Percentiles rank a stretch among this genome's conserved stretches.
Evolutionary conservation across 768 basidiomycete genomes (phyloP).

Genomic region (Pholiota conissans): DNA sequence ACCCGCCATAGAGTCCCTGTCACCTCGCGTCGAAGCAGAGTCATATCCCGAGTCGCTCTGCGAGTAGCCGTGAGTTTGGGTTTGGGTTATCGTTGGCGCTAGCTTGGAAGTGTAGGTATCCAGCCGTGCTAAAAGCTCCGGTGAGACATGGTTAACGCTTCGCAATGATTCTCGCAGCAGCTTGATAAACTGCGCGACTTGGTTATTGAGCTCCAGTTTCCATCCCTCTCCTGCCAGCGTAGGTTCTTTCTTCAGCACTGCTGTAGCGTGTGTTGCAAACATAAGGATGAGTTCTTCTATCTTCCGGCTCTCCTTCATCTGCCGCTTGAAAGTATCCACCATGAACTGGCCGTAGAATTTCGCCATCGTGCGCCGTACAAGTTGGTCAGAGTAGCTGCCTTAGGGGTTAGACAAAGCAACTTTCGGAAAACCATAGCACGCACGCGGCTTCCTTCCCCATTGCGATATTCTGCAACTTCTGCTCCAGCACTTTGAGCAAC

Average conservation of each 20-base stretch:
- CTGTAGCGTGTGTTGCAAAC: conserved; percentile 91
- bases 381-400: conserved; percentile 82
- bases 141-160: conserved; percentile 72
- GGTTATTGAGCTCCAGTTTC: conserved; percentile 91
- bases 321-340: conserved; percentile 79
- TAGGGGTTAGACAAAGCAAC: not conserved
- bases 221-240: conserved; percentile 82
- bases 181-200: conserved; percentile 86
- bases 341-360: conserved; percentile 91
- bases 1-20: conserved; percentile 45
- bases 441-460: conserved; percentile 91
- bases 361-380: conserved; percentile 87
- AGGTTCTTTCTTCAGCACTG: conserved; percentile 87
- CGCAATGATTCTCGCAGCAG: conserved; percentile 81
- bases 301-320: conserved; percentile 95
- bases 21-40: conserved; percentile 56
- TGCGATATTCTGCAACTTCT: conserved; percentile 87
- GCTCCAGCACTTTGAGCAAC: conserved; percentile 86
- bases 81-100: conserved; percentile 51
- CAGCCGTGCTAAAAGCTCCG: conserved; percentile 78
- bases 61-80: conserved; percentile 11
- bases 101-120: conserved; percentile 85
- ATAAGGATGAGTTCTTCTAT: conserved; percentile 96
- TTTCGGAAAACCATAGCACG: conserved; percentile 33
- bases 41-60: conserved; percentile 70